These are phyloP conservation scores for Penicillium odoratum DNA, from an alignment of 495 filamentous ascomycete species.

Conservation along the genomic window DNA sequence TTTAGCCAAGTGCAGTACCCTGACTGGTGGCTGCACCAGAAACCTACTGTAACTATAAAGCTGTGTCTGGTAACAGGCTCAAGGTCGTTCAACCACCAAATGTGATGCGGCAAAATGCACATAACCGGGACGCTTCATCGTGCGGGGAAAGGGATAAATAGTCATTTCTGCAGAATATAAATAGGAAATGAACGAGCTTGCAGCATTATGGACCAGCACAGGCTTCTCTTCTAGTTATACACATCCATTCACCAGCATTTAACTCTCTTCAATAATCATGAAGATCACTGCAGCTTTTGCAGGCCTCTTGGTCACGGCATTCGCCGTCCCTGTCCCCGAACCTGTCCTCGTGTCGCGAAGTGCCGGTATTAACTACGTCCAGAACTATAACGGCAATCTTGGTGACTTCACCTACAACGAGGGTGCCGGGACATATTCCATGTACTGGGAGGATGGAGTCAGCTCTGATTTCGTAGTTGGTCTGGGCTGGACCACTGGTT, in stretches of 20 bases:
- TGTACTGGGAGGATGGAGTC: constrained; percentile 18
- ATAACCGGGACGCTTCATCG: constrained; percentile 10
- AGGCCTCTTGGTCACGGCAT: constrained; percentile 12
- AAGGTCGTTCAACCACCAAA: constrained; percentile 8
- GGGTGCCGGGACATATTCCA: constrained; percentile 14
- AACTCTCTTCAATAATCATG: constrained; percentile 14
- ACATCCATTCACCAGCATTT: constrained; percentile 11
- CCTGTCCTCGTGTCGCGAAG: constrained; percentile 10
- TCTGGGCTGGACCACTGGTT: constrained; percentile 17
- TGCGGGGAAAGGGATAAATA: constrained; percentile 17
- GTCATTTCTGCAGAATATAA: constrained; percentile 11
- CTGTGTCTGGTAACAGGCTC: constrained; percentile 7
- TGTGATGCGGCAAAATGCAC: constrained; percentile 8
- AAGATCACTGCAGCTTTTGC: constrained; percentile 15
- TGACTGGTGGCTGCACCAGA: constrained; percentile 5
- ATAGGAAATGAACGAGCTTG: constrained; percentile 8
- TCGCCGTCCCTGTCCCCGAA: constrained; percentile 13
- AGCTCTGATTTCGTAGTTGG: constrained; percentile 18
- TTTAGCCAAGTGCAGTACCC: constrained; percentile 8
- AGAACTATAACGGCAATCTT: constrained; percentile 20
- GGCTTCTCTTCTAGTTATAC: constrained; percentile 11
- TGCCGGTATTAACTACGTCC: constrained; percentile 15
- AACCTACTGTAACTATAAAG: constrained; percentile 4
- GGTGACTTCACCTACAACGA: constrained; percentile 16
- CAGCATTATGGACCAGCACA: constrained; percentile 7